A percentile compares a stretch with the other conserved stretches of the same genome.
These are phyloP conservation scores for Claviceps humidiphila DNA, from an alignment of 2,329 filamentous ascomycete species.

Conservation along the genomic window DNA sequence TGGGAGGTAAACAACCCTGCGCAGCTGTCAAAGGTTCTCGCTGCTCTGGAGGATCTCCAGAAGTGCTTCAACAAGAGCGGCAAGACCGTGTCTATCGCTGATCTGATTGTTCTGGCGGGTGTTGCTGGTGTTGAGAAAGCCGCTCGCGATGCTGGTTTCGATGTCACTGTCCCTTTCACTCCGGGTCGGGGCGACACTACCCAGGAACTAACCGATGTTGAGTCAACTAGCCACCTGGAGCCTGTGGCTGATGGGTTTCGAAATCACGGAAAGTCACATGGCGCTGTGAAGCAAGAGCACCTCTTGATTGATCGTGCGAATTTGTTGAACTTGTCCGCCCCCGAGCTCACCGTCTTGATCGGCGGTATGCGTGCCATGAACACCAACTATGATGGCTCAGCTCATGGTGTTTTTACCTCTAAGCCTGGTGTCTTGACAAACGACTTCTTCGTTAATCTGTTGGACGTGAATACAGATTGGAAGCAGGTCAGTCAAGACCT, in stretches of 20 bases:
- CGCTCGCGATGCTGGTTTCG: slow-evolving; percentile 31
- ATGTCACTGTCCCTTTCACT: slow-evolving; percentile 53
- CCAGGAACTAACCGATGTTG: slow-evolving; percentile 56
- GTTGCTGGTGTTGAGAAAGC: slow-evolving; percentile 60
- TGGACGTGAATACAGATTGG: slow-evolving; percentile 56
- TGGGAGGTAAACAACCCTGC: slow-evolving; percentile 65
- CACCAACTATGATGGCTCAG: slow-evolving; percentile 58
- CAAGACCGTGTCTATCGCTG: slow-evolving; percentile 67
- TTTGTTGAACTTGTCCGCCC: slow-evolving; percentile 55
- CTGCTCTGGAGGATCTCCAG: slow-evolving; percentile 50
- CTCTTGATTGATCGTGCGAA: slow-evolving; percentile 59
- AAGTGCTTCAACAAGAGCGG: slow-evolving; percentile 50
- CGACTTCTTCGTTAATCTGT: slow-evolving; percentile 72
- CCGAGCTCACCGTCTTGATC: slow-evolving; percentile 57
- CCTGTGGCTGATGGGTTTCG: slow-evolving; percentile 65
- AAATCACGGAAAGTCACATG: slow-evolving; percentile 55
- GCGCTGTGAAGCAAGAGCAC: slow-evolving; percentile 52
- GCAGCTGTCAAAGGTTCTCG: slow-evolving; percentile 49
- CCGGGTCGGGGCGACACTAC: slow-evolving; percentile 60
- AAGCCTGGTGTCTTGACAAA: slow-evolving; percentile 57
- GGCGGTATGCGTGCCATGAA: slow-evolving; percentile 59
- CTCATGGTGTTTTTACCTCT: slow-evolving; percentile 54
- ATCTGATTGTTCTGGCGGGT: slow-evolving; percentile 66
- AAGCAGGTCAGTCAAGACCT: slow-evolving; percentile 33
- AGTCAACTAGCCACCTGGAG: slow-evolving; percentile 53